Evolutionary conservation across 129 eudicot genomes (phyloP), one percentile per base, ranked within the genome.

Genomic region (Helianthus tuberosus): DNA sequence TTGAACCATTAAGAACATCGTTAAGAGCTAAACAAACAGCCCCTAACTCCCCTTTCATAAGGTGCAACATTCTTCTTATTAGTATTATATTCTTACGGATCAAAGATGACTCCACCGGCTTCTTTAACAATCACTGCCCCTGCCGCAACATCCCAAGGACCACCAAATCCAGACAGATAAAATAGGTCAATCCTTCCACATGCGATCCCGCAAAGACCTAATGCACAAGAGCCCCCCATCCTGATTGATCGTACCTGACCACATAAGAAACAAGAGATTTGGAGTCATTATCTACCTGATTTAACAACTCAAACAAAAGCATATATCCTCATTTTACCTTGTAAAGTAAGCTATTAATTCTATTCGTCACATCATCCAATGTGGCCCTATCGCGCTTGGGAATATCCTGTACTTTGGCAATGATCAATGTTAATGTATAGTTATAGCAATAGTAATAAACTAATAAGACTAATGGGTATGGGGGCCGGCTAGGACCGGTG

Each of bases 71-170:
- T 52, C 3, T 23, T 58, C 17, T 60, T 60, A 11, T 17, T 60
- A 41, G 7, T 41, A 59, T 59, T 52, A 39, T 79, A 46, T 84
- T 75, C 97, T 91, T 82, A 95, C 99, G 99, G 99, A 81, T 95
- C 99, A 80, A 85, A 91, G 53, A 91, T 54, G 70, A 81, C 82
- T 68, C 99, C 99, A 73, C 99, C 99, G 17, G 99, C 97, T 87
- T 95, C 99, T 72, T 82, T 86, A 44, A 95, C 85, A 78, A 95
- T 91, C 57, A 95, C 92, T 58, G 80, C 91, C 15, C 92, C 99
- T 29, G 90, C 97, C 17, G 99, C 97, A 64, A 95, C 88, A 89
- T 95, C 99, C 99, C 97, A 95, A 64, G 99, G 91, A 27, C 99
- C 99, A 39, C 99, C 99, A 50, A 85, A 95, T 55, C 96, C 96